Percentiles rank a stretch among this genome's conserved stretches.
phyloP scores from a whole-genome alignment of 2,329 filamentous ascomycete genomes.

The Aspergillus alliaceus region DNA sequence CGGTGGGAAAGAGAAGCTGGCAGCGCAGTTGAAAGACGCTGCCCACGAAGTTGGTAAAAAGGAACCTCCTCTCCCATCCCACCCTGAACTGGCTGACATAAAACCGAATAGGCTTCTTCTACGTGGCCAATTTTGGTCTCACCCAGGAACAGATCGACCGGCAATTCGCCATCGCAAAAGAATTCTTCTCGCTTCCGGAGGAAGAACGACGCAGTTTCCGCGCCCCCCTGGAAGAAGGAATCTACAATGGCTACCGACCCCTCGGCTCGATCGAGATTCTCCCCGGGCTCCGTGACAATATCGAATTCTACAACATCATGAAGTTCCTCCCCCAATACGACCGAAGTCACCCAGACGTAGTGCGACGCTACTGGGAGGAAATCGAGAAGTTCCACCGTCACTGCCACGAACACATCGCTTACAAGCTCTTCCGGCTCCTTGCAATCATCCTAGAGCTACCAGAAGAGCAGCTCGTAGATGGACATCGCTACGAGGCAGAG shows the following conservation, averaged over 20 bases:
- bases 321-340: slow-evolving; percentile 53
- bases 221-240: slow-evolving; percentile 51
- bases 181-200: slow-evolving; percentile 55
- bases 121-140: slow-evolving; percentile 61
- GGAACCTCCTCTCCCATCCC: neutral
- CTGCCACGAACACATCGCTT: slow-evolving; percentile 56
- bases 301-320: slow-evolving; percentile 62
- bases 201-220: slow-evolving; percentile 58
- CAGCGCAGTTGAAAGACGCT: slow-evolving; percentile 55
- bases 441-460: slow-evolving; percentile 61
- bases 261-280: slow-evolving; percentile 38
- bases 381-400: slow-evolving; percentile 56
- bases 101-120: slow-evolving; percentile 54
- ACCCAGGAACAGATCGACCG: slow-evolving; percentile 57
- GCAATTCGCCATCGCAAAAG: slow-evolving; percentile 60
- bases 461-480: slow-evolving; percentile 55
- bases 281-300: slow-evolving; percentile 48
- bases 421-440: slow-evolving; percentile 57
- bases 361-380: slow-evolving; percentile 52
- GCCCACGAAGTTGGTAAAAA: slow-evolving; percentile 42
- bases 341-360: slow-evolving; percentile 48
- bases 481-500: slow-evolving; percentile 58
- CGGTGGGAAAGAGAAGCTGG: slow-evolving; percentile 54
- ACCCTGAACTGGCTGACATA: neutral
- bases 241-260: slow-evolving; percentile 58